Evolutionary conservation across 139 green algal genomes (phyloP).

Genomic region (Closterium sp.): DNA sequence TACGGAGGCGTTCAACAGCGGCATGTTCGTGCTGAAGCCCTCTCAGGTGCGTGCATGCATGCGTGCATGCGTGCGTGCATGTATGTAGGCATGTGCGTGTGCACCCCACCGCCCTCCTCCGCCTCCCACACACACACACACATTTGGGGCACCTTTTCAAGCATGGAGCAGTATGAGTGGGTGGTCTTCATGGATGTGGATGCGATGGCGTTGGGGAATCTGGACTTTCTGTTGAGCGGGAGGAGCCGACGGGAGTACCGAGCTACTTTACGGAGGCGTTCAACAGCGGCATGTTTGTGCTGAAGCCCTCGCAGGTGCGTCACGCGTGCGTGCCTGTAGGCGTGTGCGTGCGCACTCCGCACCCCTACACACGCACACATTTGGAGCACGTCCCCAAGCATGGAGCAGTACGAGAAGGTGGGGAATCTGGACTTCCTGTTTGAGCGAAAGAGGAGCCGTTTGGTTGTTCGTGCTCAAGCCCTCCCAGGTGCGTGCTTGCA

Average conservation of each 20-base stretch:
- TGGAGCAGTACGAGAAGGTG: no score
- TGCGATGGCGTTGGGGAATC: not conserved
- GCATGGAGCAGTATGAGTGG: not conserved
- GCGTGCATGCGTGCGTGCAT: not conserved
- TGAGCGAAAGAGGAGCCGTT: no score
- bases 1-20: not conserved
- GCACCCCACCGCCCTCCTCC: no score
- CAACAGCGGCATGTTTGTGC: not conserved
- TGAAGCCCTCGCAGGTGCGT: no score
- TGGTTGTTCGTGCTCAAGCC: no score
- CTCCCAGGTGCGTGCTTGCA: no score
- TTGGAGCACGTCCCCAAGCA: no score
- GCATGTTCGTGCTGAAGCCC: not conserved
- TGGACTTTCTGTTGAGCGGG: not conserved
- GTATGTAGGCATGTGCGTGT: not conserved
- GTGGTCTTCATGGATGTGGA: constrained; percentile 9
- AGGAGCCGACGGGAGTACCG: not conserved
- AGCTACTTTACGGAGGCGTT: not conserved
- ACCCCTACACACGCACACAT: no score
- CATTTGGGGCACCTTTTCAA: no score
- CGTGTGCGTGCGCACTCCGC: no score
- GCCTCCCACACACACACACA: not conserved
- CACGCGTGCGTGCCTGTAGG: no score
- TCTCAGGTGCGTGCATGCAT: not conserved
- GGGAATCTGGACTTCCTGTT: no score